A percentile compares a stretch with the other conserved stretches of the same genome.
These are phyloP conservation scores for Macroventuria anomochaeta DNA, from an alignment of 2,329 filamentous ascomycete species.

Conservation along the genomic window DNA sequence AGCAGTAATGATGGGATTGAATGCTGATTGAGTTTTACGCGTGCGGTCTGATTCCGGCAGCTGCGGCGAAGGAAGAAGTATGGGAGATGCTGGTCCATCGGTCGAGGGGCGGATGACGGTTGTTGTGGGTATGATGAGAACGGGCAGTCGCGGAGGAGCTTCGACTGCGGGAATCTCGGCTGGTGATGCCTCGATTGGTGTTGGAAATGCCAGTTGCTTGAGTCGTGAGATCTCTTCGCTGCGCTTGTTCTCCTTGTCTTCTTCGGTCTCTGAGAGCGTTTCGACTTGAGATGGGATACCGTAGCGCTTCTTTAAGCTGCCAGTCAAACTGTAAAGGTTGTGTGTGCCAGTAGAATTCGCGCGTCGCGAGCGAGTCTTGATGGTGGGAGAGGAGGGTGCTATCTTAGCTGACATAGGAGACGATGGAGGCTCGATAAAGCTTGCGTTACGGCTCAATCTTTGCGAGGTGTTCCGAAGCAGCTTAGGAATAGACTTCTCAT, in stretches of 20 bases:
- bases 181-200: slow-evolving; percentile 18
- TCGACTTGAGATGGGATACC: slow-evolving; percentile 39
- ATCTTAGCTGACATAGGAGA: slow-evolving; percentile 31
- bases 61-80: slow-evolving; percentile 24
- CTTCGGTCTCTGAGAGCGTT: slow-evolving; percentile 38
- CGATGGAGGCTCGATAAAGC: slow-evolving; percentile 23
- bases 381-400: slow-evolving; percentile 27
- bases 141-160: not conserved
- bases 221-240: slow-evolving; percentile 42
- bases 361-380: slow-evolving; percentile 40
- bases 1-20: slow-evolving; percentile 43
- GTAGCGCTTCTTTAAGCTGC: slow-evolving; percentile 39
- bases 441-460: slow-evolving; percentile 32
- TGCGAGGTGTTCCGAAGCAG: slow-evolving; percentile 37
- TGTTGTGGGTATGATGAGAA: slow-evolving; percentile 20
- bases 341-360: slow-evolving; percentile 45
- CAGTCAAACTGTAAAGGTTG: slow-evolving; percentile 33
- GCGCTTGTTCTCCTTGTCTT: slow-evolving; percentile 42
- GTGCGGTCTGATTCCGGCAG: slow-evolving; percentile 25
- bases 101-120: slow-evolving; percentile 22
- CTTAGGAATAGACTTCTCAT: slow-evolving; percentile 38
- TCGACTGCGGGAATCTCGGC: not conserved
- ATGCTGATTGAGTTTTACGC: slow-evolving; percentile 40
- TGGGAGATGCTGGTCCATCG: slow-evolving; percentile 15
- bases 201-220: slow-evolving; percentile 37